Percentiles rank a stretch among this genome's conserved stretches.
Conservation (phyloP, 169 alveolate species). For the Babesia divergens region DNA sequence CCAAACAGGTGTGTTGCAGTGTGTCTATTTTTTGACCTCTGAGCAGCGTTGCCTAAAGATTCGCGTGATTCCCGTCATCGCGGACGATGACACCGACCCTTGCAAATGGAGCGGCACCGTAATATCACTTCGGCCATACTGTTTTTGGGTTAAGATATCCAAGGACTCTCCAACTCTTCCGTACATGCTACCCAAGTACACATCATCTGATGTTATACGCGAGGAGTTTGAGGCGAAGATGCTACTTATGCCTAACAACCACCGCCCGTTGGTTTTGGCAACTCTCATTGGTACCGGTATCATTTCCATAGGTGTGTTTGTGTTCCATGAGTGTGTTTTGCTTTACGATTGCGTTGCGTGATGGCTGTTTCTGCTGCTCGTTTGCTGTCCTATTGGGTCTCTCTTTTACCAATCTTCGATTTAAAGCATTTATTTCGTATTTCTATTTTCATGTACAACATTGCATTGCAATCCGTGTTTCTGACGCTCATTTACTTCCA, state of each 20-base stretch:
- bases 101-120: conserved; percentile 32
- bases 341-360: neutral
- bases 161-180: conserved; percentile 27
- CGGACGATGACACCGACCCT: neutral
- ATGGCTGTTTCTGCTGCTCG: neutral
- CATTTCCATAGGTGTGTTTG: conserved; percentile 37
- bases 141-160: conserved; percentile 35
- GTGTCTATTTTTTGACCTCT: neutral
- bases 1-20: conserved; percentile 41
- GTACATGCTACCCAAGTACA: conserved; percentile 62
- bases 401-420: too few relatives aligned
- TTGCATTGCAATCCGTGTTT: too few relatives aligned
- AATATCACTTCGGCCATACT: conserved; percentile 49
- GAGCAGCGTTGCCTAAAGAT: conserved; percentile 44
- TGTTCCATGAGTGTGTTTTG: neutral
- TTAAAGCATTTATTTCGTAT: too few relatives aligned
- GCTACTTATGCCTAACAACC: conserved; percentile 45
- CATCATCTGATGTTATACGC: conserved; percentile 38
- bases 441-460: too few relatives aligned
- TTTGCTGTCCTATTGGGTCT: too few relatives aligned
- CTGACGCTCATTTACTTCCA: too few relatives aligned
- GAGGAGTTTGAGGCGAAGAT: conserved; percentile 58
- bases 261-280: conserved; percentile 46
- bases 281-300: conserved; percentile 37
- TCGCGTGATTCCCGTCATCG: conserved; percentile 51